Evolutionary conservation across 345 rosid species (phyloP).

Genomic region (Leavenworthia alabamica): DNA sequence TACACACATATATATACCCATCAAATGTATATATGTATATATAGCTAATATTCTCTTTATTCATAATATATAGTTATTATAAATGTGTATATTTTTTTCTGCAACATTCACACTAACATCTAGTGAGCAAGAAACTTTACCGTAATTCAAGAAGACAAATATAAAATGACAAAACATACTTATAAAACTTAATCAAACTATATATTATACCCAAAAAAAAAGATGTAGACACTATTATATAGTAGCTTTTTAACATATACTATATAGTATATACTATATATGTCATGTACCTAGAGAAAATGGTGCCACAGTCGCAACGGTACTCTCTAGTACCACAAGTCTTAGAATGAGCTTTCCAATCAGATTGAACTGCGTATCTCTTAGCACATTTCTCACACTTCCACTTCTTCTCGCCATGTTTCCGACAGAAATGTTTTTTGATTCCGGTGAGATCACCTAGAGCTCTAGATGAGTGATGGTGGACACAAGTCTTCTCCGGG

Average conservation of each 20-base stretch:
- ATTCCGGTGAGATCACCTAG: slow-evolving; percentile 98
- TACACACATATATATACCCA: background rate
- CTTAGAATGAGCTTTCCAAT: slow-evolving; percentile 97
- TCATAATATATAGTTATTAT: too few relatives aligned
- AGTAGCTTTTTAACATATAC: too few relatives aligned
- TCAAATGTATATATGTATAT: background rate
- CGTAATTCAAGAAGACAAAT: too few relatives aligned
- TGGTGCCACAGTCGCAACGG: slow-evolving; percentile 90
- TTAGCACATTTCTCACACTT: slow-evolving; percentile 93
- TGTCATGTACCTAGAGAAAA: slow-evolving; percentile 87
- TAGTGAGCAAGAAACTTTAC: too few relatives aligned
- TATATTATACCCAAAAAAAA: too few relatives aligned
- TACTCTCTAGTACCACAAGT: slow-evolving; percentile 97
- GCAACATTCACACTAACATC: background rate
- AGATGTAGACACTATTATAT: too few relatives aligned
- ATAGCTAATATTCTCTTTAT: background rate
- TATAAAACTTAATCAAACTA: background rate
- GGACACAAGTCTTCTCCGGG: slow-evolving; percentile 86
- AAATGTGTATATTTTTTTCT: too few relatives aligned
- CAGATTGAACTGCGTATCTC: slow-evolving; percentile 90
- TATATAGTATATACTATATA: background rate
- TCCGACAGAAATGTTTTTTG: slow-evolving; percentile 90
- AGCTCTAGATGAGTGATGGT: slow-evolving; percentile 86
- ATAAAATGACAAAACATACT: too few relatives aligned
- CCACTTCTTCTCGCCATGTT: slow-evolving; percentile 99